These are phyloP conservation scores for Fusarium proliferatum DNA, from an alignment of 2,329 filamentous ascomycete species.

Conservation along the genomic window DNA sequence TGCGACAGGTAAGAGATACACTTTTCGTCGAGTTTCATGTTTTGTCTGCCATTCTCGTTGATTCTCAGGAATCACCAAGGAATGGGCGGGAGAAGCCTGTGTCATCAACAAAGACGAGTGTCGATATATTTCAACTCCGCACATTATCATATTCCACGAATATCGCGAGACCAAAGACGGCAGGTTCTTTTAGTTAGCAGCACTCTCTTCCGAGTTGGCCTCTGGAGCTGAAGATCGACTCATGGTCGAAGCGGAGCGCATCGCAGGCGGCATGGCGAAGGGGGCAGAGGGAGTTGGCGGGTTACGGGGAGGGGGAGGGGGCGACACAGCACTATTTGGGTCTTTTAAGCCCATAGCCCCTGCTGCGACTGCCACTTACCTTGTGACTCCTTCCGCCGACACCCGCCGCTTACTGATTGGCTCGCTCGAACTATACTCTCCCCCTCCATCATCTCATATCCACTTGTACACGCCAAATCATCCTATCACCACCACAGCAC, in stretches of 20 bases:
- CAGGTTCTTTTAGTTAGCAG: neutral
- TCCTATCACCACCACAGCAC: slow-evolving; percentile 18
- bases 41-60: neutral
- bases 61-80: slow-evolving; percentile 5
- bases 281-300: slow-evolving; percentile 41
- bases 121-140: slow-evolving; percentile 7
- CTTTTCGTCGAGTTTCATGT: slow-evolving; percentile 16
- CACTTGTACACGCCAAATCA: slow-evolving; percentile 21
- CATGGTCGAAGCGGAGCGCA: slow-evolving; percentile 10
- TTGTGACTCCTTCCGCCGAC: slow-evolving; percentile 37
- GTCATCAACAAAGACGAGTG: slow-evolving; percentile 22
- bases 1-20: slow-evolving; percentile 79
- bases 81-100: slow-evolving; percentile 47
- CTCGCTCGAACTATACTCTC: neutral
- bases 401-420: slow-evolving; percentile 38
- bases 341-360: slow-evolving; percentile 60
- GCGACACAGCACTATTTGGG: slow-evolving; percentile 66
- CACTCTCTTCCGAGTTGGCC: slow-evolving; percentile 8
- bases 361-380: slow-evolving; percentile 36
- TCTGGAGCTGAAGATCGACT: slow-evolving; percentile 12
- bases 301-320: slow-evolving; percentile 50
- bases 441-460: slow-evolving; percentile 20
- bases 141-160: neutral
- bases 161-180: neutral
- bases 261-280: neutral